These are phyloP conservation scores for Jackrogersella multiformis DNA, from an alignment of 495 filamentous ascomycete genomes.

Conservation along the genomic window DNA sequence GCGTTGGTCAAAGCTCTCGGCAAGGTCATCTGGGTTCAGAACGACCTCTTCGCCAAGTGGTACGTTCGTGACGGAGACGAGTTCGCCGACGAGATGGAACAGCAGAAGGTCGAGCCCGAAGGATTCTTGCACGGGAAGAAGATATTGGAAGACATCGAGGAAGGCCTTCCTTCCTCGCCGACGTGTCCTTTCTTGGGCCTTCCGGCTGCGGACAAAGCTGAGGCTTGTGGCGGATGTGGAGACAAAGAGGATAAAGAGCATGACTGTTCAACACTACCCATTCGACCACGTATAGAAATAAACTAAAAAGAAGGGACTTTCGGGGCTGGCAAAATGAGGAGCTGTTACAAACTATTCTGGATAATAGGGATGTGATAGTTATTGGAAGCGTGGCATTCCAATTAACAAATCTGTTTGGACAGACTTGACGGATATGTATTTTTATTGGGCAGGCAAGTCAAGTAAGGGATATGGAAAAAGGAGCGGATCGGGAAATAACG, in stretches of 20 bases:
- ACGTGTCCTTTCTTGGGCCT: conserved; percentile 42
- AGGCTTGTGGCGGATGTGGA: conserved; percentile 29
- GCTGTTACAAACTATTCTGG: no score
- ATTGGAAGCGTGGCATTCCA: background rate
- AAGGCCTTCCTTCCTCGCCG: conserved; percentile 23
- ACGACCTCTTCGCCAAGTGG: conserved; percentile 81
- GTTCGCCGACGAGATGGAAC: conserved; percentile 68
- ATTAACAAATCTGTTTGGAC: background rate
- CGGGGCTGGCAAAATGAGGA: background rate
- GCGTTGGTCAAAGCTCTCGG: conserved; percentile 71
- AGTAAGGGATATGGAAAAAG: background rate
- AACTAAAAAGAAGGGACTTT: background rate
- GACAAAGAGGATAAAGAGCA: conserved; percentile 28
- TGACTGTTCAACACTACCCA: conserved; percentile 24
- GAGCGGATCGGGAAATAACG: background rate
- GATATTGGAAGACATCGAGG: conserved; percentile 50
- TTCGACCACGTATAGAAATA: conserved; percentile 31
- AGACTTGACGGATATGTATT: background rate
- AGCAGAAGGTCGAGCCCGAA: conserved; percentile 66
- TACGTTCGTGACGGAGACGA: conserved; percentile 78
- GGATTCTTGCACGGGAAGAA: conserved; percentile 64
- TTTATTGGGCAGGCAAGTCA: background rate
- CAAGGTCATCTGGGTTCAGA: conserved; percentile 76
- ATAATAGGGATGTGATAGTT: background rate
- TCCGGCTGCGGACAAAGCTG: conserved; percentile 23